A percentile compares a stretch with the other conserved stretches of the same genome.
phyloP scores from a whole-genome alignment of 805 yeast species.

The Henningerozyma blattae region DNA sequence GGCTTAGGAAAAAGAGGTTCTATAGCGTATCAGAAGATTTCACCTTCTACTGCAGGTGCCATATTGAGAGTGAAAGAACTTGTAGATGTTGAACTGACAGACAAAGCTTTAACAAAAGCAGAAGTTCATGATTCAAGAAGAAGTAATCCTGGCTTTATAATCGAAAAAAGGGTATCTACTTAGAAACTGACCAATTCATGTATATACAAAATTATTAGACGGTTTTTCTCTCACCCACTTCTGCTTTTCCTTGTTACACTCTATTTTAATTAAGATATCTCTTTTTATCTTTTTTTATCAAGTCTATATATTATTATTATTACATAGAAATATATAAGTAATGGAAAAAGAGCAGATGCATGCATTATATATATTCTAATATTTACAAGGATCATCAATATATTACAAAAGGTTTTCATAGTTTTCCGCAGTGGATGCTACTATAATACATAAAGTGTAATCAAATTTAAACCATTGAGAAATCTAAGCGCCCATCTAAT shows the following conservation, averaged over 20 bases:
- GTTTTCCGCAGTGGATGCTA: too few relatives aligned
- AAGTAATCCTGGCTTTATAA: slow-evolving; percentile 51
- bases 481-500: slow-evolving; percentile 30
- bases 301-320: too few relatives aligned
- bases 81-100: slow-evolving; percentile 67
- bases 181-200: not conserved
- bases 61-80: slow-evolving; percentile 75
- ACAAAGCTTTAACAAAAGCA: slow-evolving; percentile 34
- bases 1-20: slow-evolving; percentile 71
- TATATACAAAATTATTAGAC: too few relatives aligned
- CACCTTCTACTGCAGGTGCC: slow-evolving; percentile 77
- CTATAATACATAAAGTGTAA: too few relatives aligned
- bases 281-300: not conserved
- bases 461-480: not conserved
- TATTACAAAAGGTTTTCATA: too few relatives aligned
- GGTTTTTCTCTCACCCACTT: too few relatives aligned
- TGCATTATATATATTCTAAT: too few relatives aligned
- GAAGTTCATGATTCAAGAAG: slow-evolving; percentile 47
- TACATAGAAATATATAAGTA: too few relatives aligned
- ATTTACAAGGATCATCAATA: too few relatives aligned
- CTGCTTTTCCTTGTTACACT: too few relatives aligned
- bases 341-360: too few relatives aligned
- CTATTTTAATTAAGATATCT: not conserved
- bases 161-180: slow-evolving; percentile 26
- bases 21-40: slow-evolving; percentile 57